Base-by-base conservation (phyloP, 2,329 filamentous ascomycete genomes). In the Penicillium sp. region DNA sequence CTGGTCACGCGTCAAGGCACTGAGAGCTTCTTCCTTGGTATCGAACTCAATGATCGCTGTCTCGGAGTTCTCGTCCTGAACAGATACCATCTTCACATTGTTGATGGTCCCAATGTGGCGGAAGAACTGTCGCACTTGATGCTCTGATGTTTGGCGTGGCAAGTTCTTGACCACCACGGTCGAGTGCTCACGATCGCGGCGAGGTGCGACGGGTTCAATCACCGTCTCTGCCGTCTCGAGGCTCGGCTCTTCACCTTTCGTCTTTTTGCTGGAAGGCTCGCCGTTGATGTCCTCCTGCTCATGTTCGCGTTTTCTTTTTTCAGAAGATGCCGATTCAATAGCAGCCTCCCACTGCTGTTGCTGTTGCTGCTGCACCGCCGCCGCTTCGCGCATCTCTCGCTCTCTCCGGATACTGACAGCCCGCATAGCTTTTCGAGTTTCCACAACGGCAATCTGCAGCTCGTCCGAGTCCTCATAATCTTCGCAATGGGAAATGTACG, bases 141-240 rank as follows among this genome's bases (percentile, higher is more conserved):
- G 81, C 54, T 86, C 79, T 0, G 80, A 80, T 1, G 80, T 76
- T 37, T 82, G 76, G 3, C 60, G 53, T 1, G 92, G 88, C 15
- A 98, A 66, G 50, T 88, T 84, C 34, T 77, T 80, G 3, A 95
- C 81, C 36, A 93, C 77, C 32, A 96, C 75, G 0, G 85, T 89
- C 0, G 87, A 83, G 61, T 96, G 84, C 59, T 98, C 92, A 28
- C 92, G 81, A 62, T 98, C 89, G 38, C 92, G 81, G 61, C 86
- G 90, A 18, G 72, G 62, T 18, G 68, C 60, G 41, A 45, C 51
- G 33, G 45, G 52, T 51, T 55, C 60, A 4, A 55, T 41, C 20
- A 58, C 57, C 13, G 55, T 54, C 7, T 63, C 63, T 11, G 59
- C 58, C 13, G 55, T 54, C 8, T 63, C 63, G 10, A 59, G 52